phyloP scores from a whole-genome alignment of 2,329 filamentous ascomycete species.

The Kalaharituber pfeilii region DNA sequence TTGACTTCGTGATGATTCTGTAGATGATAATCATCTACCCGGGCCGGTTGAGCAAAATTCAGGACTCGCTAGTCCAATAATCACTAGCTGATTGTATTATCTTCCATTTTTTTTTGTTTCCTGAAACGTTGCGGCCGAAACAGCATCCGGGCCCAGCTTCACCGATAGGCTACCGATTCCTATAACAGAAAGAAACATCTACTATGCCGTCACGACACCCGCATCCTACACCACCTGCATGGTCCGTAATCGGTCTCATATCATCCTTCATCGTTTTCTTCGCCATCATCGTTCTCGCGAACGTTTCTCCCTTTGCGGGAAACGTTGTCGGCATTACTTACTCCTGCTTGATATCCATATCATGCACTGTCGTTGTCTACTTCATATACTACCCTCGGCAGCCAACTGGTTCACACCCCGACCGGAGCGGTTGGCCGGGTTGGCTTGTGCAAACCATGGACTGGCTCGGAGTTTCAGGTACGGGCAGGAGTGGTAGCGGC shows the following conservation, averaged over 20 bases:
- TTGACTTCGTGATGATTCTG: no score
- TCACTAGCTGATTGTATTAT: no score
- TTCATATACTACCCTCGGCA: neutral
- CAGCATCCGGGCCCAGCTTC: no score
- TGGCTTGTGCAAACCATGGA: neutral
- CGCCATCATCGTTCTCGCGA: neutral
- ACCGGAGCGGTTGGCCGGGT: neutral
- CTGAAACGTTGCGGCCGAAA: no score
- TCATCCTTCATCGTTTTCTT: neutral
- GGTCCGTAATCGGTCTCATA: neutral
- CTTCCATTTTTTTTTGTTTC: no score
- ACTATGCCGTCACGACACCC: no score
- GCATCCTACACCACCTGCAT: neutral
- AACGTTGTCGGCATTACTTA: neutral
- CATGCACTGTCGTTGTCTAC: neutral
- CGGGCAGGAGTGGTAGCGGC: neutral
- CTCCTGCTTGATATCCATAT: neutral
- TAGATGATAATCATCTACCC: no score
- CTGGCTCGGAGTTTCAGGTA: neutral
- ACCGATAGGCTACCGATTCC: no score
- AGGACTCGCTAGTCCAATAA: no score
- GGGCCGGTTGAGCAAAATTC: no score
- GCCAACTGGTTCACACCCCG: neutral
- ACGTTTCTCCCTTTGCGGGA: neutral
- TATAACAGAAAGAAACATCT: no score